Evolutionary conservation across 2,329 filamentous ascomycete species (phyloP).

Genomic region (Penicillium sumatraense): DNA sequence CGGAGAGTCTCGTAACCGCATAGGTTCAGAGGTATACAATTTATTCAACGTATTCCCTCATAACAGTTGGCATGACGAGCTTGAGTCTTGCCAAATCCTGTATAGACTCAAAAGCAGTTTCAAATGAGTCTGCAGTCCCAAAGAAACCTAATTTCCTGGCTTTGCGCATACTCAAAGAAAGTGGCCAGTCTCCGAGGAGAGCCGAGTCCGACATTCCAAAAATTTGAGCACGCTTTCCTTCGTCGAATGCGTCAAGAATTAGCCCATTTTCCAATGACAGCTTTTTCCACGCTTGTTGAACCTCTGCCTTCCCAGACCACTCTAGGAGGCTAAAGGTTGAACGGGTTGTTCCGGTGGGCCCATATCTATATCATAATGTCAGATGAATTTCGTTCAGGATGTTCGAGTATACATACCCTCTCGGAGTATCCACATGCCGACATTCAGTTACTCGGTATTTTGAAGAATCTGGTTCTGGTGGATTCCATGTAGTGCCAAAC

Average conservation of each 20-base stretch:
- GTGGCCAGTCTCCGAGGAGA: conserved; percentile 18
- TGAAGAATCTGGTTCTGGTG: conserved; percentile 14
- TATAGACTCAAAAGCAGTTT: conserved; percentile 12
- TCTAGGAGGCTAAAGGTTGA: not conserved
- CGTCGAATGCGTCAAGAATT: not conserved
- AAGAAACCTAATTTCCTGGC: conserved; percentile 19
- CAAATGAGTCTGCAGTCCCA: conserved; percentile 20
- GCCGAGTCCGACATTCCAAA: conserved; percentile 21
- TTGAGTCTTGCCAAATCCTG: conserved; percentile 16
- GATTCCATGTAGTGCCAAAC: conserved; percentile 25
- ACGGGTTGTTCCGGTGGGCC: not conserved
- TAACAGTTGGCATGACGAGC: not conserved
- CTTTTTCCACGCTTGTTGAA: not conserved
- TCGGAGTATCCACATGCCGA: not conserved
- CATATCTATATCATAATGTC: not conserved
- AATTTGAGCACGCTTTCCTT: conserved; percentile 2
- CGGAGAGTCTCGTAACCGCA: not conserved
- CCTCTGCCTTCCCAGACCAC: not conserved
- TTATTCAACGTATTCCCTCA: not conserved
- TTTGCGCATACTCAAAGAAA: conserved; percentile 24
- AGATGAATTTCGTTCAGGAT: not conserved
- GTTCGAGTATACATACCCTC: not conserved
- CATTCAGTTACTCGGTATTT: not conserved
- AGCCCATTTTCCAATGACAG: not conserved
- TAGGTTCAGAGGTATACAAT: not conserved